Evolutionary conservation across 2,329 filamentous ascomycete species (phyloP), one percentile per base, ranked within the genome.

Genomic region (Zymoseptoria brevis): DNA sequence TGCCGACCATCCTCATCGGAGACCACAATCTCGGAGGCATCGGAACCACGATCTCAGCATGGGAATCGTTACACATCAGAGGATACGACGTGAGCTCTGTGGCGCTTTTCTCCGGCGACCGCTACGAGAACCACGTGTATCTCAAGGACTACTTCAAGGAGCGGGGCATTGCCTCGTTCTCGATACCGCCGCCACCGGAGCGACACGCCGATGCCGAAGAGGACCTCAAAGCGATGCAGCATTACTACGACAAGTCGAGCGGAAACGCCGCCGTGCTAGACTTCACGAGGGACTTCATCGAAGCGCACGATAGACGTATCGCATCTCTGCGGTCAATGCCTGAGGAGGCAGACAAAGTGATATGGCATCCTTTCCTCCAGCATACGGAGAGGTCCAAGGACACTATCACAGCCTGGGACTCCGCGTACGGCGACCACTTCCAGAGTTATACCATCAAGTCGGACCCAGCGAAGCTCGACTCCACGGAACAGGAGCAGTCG

Each of bases 341-440:
- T 0, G 69, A 74, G 1, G 77, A 81, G 49, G 89, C 90, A 0
- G 77, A 84, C 57, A 71, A 80, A 8, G 78, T 77, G 2, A 90
- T 95, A 45, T 95, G 90, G 90, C 93, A 93, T 66, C 90, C 90
- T 0, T 95, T 95, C 67, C 92, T 89, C 0, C 90, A 95, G 66
- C 90, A 95, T 62, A 83, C 83, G 49, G 78, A 81, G 54, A 77
- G 89, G 64, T 76, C 78, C 0, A 73, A 83, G 4, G 74, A 83
- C 1, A 83, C 84, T 13, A 89, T 95, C 52, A 81, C 85, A 0
- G 81, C 85, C 0, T 91, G 95, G 58, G 90, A 95, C 70, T 93
- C 89, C 0, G 90, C 90, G 0, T 82, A 87, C 60, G 88, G 87
- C 7, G 89, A 93, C 68, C 85, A 84, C 69, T 95, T 94, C 72